Conservation (phyloP, 495 filamentous ascomycete genomes). For the Xylona heveae region DNA sequence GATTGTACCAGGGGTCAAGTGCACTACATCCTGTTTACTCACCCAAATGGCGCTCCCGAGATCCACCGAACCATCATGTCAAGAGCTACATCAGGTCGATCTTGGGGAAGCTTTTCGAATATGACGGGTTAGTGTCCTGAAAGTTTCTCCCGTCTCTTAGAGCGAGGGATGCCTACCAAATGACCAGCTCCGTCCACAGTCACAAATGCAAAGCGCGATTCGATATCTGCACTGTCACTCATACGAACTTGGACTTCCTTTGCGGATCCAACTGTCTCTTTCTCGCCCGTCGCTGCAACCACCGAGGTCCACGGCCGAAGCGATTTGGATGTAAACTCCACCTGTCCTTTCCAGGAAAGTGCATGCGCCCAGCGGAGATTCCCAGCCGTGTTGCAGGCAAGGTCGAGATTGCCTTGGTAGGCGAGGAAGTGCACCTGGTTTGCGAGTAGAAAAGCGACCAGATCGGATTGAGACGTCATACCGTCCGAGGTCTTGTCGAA, state of each 20-base stretch:
- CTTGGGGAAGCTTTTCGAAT: slow-evolving; percentile 17
- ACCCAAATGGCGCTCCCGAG: slow-evolving; percentile 9
- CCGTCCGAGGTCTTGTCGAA: slow-evolving; percentile 14
- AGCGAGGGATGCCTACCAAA: too few relatives aligned
- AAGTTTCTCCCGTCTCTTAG: too few relatives aligned
- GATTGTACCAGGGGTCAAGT: too few relatives aligned
- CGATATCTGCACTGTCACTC: too few relatives aligned
- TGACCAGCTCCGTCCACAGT: too few relatives aligned
- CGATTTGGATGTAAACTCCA: slow-evolving; percentile 18
- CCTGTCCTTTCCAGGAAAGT: slow-evolving; percentile 22
- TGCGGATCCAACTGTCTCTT: too few relatives aligned
- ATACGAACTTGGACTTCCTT: too few relatives aligned
- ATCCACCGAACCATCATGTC: slow-evolving; percentile 19
- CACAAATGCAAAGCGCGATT: slow-evolving; percentile 4
- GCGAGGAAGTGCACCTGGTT: slow-evolving; percentile 19
- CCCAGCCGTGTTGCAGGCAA: slow-evolving; percentile 25
- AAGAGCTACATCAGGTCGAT: slow-evolving; percentile 17
- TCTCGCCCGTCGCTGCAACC: slow-evolving; percentile 5
- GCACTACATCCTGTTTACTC: neutral
- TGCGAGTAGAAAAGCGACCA: slow-evolving; percentile 16
- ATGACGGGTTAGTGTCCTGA: too few relatives aligned
- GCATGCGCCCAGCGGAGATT: slow-evolving; percentile 19
- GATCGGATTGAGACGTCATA: slow-evolving; percentile 10
- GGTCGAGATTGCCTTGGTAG: slow-evolving; percentile 25
- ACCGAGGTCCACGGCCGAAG: slow-evolving; percentile 16